These are phyloP conservation scores for Plantago lanceolata DNA, from an alignment of 305 asterid genomes.

Conservation along the genomic window DNA sequence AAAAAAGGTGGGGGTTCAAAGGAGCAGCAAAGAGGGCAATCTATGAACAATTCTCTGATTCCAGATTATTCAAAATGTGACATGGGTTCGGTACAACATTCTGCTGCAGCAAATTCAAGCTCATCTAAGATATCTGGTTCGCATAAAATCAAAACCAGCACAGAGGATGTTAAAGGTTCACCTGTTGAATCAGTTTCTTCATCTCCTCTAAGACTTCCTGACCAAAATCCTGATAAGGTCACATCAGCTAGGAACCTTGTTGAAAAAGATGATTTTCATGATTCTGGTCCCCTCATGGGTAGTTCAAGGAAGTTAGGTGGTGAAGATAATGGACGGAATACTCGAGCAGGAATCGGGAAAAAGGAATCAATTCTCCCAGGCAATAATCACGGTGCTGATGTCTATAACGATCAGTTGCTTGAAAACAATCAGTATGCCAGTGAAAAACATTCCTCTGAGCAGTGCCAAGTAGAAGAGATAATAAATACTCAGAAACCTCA, in stretches of 20 bases:
- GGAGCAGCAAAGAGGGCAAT: neutral
- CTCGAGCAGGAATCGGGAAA: constrained; percentile 33
- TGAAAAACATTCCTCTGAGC: constrained; percentile 28
- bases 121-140: constrained; percentile 93
- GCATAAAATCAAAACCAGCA: constrained; percentile 48
- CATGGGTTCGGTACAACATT: constrained; percentile 50
- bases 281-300: constrained; percentile 34
- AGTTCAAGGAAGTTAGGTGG: constrained; percentile 53
- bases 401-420: constrained; percentile 20
- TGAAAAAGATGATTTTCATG: constrained; percentile 43
- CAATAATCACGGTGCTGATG: constrained; percentile 32
- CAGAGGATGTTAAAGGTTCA: constrained; percentile 71
- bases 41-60: neutral
- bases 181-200: constrained; percentile 97
- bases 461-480: constrained; percentile 30
- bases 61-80: constrained; percentile 52
- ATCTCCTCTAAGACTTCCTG: constrained; percentile 64
- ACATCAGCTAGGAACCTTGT: constrained; percentile 37
- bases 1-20: constrained; percentile 35
- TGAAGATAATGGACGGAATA: constrained; percentile 46
- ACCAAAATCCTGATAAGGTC: constrained; percentile 37
- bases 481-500: constrained; percentile 30
- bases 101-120: constrained; percentile 85
- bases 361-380: constrained; percentile 37
- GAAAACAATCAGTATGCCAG: constrained; percentile 28